phyloP scores from a whole-genome alignment of 345 rosid species.

The Citropsis articulata region DNA sequence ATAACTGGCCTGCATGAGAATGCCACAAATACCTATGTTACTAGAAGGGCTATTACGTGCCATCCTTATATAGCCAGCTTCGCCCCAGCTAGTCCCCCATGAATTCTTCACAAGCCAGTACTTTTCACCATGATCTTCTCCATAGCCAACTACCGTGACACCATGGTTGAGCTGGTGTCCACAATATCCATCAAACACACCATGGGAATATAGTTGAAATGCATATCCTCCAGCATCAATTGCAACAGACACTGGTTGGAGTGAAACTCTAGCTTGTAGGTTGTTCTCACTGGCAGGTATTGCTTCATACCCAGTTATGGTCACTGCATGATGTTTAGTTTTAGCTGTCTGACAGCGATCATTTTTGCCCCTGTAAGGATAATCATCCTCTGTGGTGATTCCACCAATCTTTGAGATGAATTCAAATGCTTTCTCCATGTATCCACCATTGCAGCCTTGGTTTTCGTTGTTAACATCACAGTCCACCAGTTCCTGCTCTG shows the following conservation, averaged over 20 bases:
- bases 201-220: conserved; percentile 67
- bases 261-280: conserved; percentile 54
- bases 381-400: conserved; percentile 46
- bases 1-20: conserved; percentile 69
- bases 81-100: conserved; percentile 91
- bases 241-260: conserved; percentile 83
- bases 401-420: conserved; percentile 56
- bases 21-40: conserved; percentile 63
- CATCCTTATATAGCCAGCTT: conserved; percentile 73
- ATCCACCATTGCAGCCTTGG: conserved; percentile 81
- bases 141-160: conserved; percentile 79
- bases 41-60: conserved; percentile 31
- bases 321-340: conserved; percentile 32
- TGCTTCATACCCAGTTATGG: conserved; percentile 40
- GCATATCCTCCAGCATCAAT: conserved; percentile 61
- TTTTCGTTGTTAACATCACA: conserved; percentile 40
- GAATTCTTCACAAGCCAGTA: conserved; percentile 90
- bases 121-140: conserved; percentile 38
- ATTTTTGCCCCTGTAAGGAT: conserved; percentile 59
- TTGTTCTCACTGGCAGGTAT: conserved; percentile 49
- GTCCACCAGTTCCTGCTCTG: conserved; percentile 88
- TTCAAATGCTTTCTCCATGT: conserved; percentile 63
- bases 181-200: conserved; percentile 63
- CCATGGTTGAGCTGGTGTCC: conserved; percentile 68
- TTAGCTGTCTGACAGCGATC: conserved; percentile 41